Evolutionary conservation across 1,139 yeast species (phyloP), one percentile per base, ranked within the genome.

Genomic region (Geotrichum klebahnii): DNA sequence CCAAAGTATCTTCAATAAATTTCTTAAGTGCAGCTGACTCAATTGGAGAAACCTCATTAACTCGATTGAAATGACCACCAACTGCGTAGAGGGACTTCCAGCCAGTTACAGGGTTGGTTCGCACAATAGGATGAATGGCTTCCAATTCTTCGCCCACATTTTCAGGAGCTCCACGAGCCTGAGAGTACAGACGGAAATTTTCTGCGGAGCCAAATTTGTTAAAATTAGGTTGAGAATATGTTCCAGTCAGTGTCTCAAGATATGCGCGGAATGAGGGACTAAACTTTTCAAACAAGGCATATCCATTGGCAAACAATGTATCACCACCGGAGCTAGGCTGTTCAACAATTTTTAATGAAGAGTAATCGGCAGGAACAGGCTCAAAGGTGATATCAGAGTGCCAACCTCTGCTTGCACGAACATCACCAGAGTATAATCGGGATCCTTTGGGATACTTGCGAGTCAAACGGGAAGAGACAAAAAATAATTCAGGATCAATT

Each of bases 381-480:
- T 73, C 79, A 57, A 72, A 76, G 24, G 74, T 72, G 59, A 74
- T 71, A 54, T 75, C 78, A 16, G 75, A 66, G 64, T 75, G 79
- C 76, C 76, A 74, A 24, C 81, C 82, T 55, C 77, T 31, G 5
- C 16, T 5, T 9, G 34, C 34, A 5, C 34, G 82, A 62, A 82
- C 71, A 16, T 9, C 28, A 6, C 6, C 37, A 20, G 8, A 5
- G 23, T 14, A 5, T 48, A n/a, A 10, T 6, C 5, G 5, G 34
- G 8, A 5, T 5, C 12, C 33, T 12, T 34, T 34, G 5, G 42
- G 32, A 9, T n/a, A 10, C 20, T 28, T 8, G 32, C 32, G 31
- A 9, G 20, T n/a, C 33, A 38, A 3, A n/a, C 32, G 42, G n/a
- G 67, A 59, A 40, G 62, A 57, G 48, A 63, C 50, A 14, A 48